Evolutionary conservation across 2,329 filamentous ascomycete genomes (phyloP).

Genomic region (Endoconidiophora polonica): DNA sequence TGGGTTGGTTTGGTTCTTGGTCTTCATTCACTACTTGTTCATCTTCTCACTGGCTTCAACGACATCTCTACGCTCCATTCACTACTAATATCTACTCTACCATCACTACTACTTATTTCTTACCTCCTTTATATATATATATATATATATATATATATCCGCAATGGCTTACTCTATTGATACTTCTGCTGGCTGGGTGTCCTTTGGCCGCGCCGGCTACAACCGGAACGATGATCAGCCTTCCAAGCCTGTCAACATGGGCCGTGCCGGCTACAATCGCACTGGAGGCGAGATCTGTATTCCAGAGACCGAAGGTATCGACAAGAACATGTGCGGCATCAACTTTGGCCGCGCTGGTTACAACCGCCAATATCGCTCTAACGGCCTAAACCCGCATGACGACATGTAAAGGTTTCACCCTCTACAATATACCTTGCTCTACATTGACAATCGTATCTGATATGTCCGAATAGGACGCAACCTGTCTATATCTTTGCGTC

Average conservation of each 20-base stretch:
- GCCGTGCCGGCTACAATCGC: slow-evolving; percentile 27
- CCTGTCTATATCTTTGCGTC: no score
- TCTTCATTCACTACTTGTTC: no score
- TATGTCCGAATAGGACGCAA: no score
- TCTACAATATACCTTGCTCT: no score
- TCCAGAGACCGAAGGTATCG: slow-evolving; percentile 8
- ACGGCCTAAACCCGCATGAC: not conserved
- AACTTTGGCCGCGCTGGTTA: slow-evolving; percentile 31
- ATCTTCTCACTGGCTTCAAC: no score
- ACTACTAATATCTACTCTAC: not conserved
- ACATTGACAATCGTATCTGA: no score
- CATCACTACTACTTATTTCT: not conserved
- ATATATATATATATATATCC: slow-evolving; percentile 4
- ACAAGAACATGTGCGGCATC: slow-evolving; percentile 14
- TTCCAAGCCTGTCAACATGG: slow-evolving; percentile 16
- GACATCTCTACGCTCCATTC: not conserved
- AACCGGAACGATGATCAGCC: slow-evolving; percentile 21
- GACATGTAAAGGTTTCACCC: not conserved
- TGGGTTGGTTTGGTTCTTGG: no score
- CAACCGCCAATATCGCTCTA: slow-evolving; percentile 25
- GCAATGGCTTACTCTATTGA: slow-evolving; percentile 16
- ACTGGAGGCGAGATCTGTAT: slow-evolving; percentile 19
- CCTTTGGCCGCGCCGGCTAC: slow-evolving; percentile 28
- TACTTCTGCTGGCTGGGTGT: slow-evolving; percentile 14
- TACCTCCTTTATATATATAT: not conserved